Percentiles rank a stretch among this genome's conserved stretches.
Evolutionary conservation across 345 rosid genomes (phyloP).

Genomic region (Brassica rapa): DNA sequence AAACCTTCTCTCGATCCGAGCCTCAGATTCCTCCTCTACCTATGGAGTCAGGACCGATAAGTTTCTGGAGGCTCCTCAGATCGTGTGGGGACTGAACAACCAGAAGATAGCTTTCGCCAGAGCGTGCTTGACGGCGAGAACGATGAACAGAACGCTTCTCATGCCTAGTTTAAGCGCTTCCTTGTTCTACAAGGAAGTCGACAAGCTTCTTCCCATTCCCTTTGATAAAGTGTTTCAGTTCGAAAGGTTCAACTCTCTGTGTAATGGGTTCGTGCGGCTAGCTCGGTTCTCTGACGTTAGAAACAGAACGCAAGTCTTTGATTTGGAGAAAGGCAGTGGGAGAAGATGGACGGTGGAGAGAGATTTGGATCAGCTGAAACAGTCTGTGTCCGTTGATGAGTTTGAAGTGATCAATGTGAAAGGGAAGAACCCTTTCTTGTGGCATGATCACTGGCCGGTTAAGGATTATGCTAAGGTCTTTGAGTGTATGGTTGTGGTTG

Average conservation of each 20-base stretch:
- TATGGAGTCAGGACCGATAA: constrained; percentile 56
- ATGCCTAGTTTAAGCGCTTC: constrained; percentile 97
- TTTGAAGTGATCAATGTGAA: constrained; percentile 65
- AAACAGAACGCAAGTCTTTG: constrained; percentile 48
- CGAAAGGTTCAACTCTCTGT: constrained; percentile 68
- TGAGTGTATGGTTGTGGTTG: constrained; percentile 79
- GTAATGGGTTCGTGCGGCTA: constrained; percentile 70
- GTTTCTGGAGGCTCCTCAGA: constrained; percentile 90
- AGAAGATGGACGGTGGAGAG: constrained; percentile 86
- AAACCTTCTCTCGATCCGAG: constrained; percentile 32
- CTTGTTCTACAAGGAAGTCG: constrained; percentile 85
- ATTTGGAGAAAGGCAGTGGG: constrained; percentile 89
- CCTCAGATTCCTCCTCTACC: constrained; percentile 31
- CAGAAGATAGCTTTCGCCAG: constrained; percentile 98
- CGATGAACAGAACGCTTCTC: constrained; percentile 82
- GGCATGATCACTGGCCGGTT: constrained; percentile 99
- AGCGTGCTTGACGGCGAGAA: constrained; percentile 85
- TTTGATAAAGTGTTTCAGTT: constrained; percentile 80
- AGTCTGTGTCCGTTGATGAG: constrained; percentile 48
- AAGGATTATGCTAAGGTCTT: constrained; percentile 82
- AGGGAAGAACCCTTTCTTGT: constrained; percentile 89
- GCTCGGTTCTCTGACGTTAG: constrained; percentile 59
- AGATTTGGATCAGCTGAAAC: constrained; percentile 72
- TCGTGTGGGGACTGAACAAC: constrained; percentile 96
- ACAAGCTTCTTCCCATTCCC: constrained; percentile 72